Evolutionary conservation across 2,329 filamentous ascomycete species (phyloP).

Genomic region (Aspergillus japonicus): DNA sequence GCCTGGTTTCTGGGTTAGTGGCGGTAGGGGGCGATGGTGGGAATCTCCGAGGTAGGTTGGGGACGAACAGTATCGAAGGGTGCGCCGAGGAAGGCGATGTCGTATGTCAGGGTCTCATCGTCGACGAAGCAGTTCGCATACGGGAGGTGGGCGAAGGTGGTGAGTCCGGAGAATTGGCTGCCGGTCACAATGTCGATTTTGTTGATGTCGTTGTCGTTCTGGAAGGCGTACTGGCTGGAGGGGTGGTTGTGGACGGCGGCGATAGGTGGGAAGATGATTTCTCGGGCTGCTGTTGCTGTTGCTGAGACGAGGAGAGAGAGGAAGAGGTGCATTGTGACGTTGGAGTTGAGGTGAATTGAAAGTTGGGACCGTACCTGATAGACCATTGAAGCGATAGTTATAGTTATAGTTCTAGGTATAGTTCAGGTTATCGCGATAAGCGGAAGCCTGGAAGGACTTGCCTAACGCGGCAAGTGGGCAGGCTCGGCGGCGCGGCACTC

Average conservation of each 20-base stretch:
- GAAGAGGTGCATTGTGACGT: neutral
- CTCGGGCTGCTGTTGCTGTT: constrained; percentile 11
- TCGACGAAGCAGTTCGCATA: constrained; percentile 32
- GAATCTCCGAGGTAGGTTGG: too few species aligned
- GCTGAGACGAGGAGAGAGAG: neutral
- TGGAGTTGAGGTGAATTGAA: neutral
- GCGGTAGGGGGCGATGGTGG: neutral
- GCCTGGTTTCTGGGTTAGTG: constrained; percentile 7
- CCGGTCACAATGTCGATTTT: constrained; percentile 42
- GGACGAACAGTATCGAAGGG: constrained; percentile 49
- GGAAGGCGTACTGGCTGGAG: constrained; percentile 16
- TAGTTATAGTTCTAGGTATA: too few species aligned
- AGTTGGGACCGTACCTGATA: too few species aligned
- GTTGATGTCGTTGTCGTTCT: constrained; percentile 21
- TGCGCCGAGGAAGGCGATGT: constrained; percentile 50
- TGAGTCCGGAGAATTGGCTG: constrained; percentile 42
- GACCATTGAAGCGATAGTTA: too few species aligned
- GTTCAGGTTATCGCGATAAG: too few species aligned
- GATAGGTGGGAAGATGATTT: constrained; percentile 31
- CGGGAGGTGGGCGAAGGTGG: constrained; percentile 35
- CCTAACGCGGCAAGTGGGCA: too few species aligned
- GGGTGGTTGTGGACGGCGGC: constrained; percentile 19
- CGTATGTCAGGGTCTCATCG: constrained; percentile 23
- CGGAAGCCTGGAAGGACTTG: too few species aligned
- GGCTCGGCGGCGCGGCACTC: too few species aligned